A percentile compares a stretch with the other conserved stretches of the same genome.
phyloP scores from a whole-genome alignment of 2,329 filamentous ascomycete genomes.

The Colletotrichum sp. region DNA sequence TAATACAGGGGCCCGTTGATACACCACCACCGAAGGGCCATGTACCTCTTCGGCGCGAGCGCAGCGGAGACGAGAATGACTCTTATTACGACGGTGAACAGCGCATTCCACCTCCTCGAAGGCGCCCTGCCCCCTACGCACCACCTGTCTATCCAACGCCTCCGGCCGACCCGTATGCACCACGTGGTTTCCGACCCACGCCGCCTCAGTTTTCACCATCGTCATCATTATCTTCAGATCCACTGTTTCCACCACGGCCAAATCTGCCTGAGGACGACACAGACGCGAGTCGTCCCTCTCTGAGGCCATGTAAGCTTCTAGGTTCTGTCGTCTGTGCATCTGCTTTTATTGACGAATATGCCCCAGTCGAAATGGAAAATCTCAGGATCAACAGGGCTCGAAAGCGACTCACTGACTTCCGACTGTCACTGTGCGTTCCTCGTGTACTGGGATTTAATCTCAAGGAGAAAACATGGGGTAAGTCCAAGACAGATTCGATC shows the following conservation, averaged over 20 bases:
- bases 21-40: background rate
- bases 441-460: constrained; percentile 49
- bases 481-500: background rate
- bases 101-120: background rate
- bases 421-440: constrained; percentile 17
- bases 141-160: background rate
- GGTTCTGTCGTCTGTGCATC: background rate
- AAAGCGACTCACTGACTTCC: constrained; percentile 16
- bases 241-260: background rate
- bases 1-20: constrained; percentile 23
- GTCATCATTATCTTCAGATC: background rate
- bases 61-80: background rate
- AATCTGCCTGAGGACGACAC: background rate
- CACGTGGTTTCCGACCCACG: background rate
- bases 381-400: background rate
- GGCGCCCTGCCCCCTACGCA: background rate
- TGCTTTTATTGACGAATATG: background rate
- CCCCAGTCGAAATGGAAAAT: background rate
- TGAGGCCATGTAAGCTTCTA: background rate
- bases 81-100: background rate
- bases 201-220: background rate
- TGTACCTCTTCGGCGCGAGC: background rate
- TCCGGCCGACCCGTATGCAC: background rate
- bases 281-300: background rate
- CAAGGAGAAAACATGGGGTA: constrained; percentile 47